Evolutionary conservation across 2,329 filamentous ascomycete species (phyloP).

Genomic region (Nemania serpens): DNA sequence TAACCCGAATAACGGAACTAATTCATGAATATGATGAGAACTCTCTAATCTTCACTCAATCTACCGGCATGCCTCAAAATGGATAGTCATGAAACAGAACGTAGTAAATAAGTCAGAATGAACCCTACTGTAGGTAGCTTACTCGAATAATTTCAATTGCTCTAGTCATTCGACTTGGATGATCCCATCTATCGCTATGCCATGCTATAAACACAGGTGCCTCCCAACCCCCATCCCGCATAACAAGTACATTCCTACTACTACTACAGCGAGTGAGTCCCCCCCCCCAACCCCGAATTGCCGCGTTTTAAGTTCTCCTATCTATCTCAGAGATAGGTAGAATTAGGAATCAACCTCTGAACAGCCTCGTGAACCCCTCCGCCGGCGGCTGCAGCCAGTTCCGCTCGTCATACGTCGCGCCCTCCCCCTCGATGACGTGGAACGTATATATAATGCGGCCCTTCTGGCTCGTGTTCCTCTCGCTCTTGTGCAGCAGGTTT

Average conservation of each 20-base stretch:
- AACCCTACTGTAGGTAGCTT: not conserved
- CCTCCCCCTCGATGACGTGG: conserved; percentile 87
- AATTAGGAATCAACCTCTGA: conserved; percentile 32
- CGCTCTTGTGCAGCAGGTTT: conserved; percentile 93
- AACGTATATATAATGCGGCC: conserved; percentile 97
- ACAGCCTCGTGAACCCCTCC: conserved; percentile 77
- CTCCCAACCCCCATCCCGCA: not conserved
- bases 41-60: too few species aligned
- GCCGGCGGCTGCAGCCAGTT: conserved; percentile 93
- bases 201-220: not conserved
- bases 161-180: not conserved
- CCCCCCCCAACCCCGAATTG: too few species aligned
- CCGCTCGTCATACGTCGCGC: conserved; percentile 74
- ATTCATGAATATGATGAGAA: too few species aligned
- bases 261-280: conserved; percentile 12
- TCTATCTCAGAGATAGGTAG: not conserved
- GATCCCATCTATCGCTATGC: conserved; percentile 11
- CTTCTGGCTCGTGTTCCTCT: conserved; percentile 84
- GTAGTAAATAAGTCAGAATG: too few species aligned
- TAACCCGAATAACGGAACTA: too few species aligned
- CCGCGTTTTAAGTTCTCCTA: not conserved
- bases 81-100: too few species aligned
- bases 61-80: too few species aligned
- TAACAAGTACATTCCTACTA: conserved; percentile 9
- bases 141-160: conserved; percentile 1